A percentile compares a stretch with the other conserved stretches of the same genome.
Evolutionary conservation across 2,329 filamentous ascomycete genomes (phyloP).

Genomic region (Neofusicoccum umdonicola): DNA sequence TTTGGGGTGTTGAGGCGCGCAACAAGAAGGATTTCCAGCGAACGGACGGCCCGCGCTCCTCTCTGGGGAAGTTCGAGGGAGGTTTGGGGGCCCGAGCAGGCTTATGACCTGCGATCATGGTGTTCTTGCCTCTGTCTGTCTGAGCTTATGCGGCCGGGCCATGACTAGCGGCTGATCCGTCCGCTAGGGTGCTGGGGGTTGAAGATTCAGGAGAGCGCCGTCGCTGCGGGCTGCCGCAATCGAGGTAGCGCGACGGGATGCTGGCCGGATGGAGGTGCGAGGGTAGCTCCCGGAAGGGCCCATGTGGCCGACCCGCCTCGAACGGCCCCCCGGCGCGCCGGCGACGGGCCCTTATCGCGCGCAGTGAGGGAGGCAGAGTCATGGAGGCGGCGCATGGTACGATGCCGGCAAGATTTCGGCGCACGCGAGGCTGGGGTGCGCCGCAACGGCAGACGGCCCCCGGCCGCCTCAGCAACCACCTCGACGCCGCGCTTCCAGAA

Average conservation of each 20-base stretch:
- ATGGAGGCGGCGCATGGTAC: conserved; percentile 2
- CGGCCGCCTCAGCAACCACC: neutral
- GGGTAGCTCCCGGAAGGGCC: neutral
- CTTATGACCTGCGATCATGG: neutral
- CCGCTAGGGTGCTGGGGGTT: neutral
- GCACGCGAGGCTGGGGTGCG: neutral
- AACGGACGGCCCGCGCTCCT: neutral
- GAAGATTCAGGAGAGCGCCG: conserved; percentile 10
- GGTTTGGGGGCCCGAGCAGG: neutral
- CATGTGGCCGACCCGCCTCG: neutral
- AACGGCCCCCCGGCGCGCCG: neutral
- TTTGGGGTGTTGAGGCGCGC: too few species aligned
- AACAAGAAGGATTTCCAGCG: neutral
- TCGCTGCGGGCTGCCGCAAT: conserved; percentile 5
- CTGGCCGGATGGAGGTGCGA: neutral
- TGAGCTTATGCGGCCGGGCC: neutral
- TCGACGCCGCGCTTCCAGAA: too few species aligned
- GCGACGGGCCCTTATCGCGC: neutral
- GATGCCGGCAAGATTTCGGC: neutral
- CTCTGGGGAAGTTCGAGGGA: neutral
- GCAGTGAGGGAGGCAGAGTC: neutral
- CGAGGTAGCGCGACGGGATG: conserved; percentile 1
- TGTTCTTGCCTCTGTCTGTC: neutral
- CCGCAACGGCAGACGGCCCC: neutral
- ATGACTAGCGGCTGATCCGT: conserved; percentile 6